Conservation (phyloP, 2,329 filamentous ascomycete genomes). For the Graphiopsis chlorocephala region DNA sequence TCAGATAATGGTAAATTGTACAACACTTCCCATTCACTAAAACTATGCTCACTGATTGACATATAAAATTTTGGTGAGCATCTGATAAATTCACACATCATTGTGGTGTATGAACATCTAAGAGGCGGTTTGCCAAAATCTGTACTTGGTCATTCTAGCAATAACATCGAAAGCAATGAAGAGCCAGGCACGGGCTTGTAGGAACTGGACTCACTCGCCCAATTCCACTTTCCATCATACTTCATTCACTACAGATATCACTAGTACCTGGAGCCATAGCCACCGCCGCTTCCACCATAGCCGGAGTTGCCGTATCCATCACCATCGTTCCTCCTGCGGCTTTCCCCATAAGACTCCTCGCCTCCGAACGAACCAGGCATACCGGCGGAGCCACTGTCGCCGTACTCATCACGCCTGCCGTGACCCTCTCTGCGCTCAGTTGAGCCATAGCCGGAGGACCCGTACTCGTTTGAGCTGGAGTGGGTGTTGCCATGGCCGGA, state of each 20-base stretch:
- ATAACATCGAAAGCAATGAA: background rate
- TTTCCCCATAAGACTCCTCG: slow-evolving; percentile 12
- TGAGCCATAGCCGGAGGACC: slow-evolving; percentile 3
- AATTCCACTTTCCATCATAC: background rate
- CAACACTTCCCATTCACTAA: background rate
- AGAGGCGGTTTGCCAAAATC: background rate
- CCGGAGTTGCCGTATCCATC: slow-evolving; percentile 15
- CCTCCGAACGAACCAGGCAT: slow-evolving; percentile 24
- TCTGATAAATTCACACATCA: background rate
- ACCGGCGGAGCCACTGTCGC: slow-evolving; percentile 18
- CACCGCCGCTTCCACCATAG: slow-evolving; percentile 16
- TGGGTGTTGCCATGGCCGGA: slow-evolving; percentile 10
- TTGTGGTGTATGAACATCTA: background rate
- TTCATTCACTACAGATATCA: background rate
- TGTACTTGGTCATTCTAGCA: background rate
- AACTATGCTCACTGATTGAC: background rate
- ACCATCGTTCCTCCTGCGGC: slow-evolving; percentile 10
- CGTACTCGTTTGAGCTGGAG: background rate
- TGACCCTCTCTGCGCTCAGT: slow-evolving; percentile 16
- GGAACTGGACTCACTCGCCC: background rate
- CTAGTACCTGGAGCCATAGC: slow-evolving; percentile 13
- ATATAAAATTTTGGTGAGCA: too few species aligned
- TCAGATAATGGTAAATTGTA: background rate
- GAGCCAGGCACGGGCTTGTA: background rate
- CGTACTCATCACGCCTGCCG: slow-evolving; percentile 20